phyloP scores from a whole-genome alignment of 257 asterid genomes.

The Eustoma russellianum region DNA sequence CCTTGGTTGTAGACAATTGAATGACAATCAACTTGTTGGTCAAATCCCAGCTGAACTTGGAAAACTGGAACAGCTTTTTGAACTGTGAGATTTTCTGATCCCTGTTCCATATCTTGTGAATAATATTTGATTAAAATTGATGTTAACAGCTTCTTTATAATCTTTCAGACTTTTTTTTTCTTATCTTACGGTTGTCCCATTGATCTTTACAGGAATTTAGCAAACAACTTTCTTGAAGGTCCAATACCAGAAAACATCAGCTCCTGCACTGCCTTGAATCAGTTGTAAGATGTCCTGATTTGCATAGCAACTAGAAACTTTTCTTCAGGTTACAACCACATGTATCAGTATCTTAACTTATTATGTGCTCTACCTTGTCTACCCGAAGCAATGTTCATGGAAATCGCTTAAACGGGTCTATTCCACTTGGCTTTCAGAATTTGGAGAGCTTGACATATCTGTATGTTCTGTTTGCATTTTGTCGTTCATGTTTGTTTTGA shows the following conservation, averaged over 20 bases:
- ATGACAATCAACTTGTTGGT: slow-evolving; percentile 70
- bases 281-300: slow-evolving; percentile 43
- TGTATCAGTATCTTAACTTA: background rate
- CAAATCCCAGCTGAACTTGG: slow-evolving; percentile 87
- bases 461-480: slow-evolving; percentile 24
- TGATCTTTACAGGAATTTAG: slow-evolving; percentile 51
- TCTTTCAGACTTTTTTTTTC: background rate
- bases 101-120: too few species aligned
- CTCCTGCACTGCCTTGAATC: slow-evolving; percentile 88
- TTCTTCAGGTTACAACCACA: background rate
- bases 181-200: background rate
- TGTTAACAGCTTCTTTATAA: background rate
- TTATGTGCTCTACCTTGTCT: background rate
- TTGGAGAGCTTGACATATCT: slow-evolving; percentile 88
- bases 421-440: slow-evolving; percentile 74
- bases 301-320: background rate
- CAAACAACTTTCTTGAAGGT: slow-evolving; percentile 81
- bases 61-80: slow-evolving; percentile 80
- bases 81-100: slow-evolving; percentile 46
- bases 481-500: background rate
- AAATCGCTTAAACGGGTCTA: slow-evolving; percentile 66
- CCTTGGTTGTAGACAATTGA: slow-evolving; percentile 61
- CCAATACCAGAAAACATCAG: slow-evolving; percentile 89
- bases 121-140: background rate
- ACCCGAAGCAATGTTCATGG: slow-evolving; percentile 75